Percentiles rank a stretch among this genome's conserved stretches.
phyloP scores from a whole-genome alignment of 495 filamentous ascomycete genomes.

The Annulohypoxylon moriforme region DNA sequence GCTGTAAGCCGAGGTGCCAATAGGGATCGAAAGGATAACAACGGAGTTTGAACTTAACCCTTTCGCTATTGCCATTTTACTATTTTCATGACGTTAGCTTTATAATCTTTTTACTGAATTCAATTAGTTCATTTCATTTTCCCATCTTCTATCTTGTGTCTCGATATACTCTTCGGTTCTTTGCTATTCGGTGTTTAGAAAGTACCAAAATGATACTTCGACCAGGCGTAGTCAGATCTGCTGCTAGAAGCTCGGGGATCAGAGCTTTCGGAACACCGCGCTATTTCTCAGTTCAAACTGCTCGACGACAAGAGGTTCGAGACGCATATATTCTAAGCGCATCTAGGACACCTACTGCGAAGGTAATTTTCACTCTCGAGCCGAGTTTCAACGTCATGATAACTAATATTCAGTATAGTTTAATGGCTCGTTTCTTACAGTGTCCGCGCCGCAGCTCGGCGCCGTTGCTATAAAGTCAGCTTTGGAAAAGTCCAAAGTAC shows the following conservation, averaged over 20 bases:
- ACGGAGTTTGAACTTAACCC: neutral
- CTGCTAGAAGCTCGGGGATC: conserved; percentile 19
- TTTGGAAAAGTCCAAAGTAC: conserved; percentile 81
- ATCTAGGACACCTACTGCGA: conserved; percentile 86
- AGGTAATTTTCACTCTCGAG: conserved; percentile 61
- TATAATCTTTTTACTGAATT: neutral
- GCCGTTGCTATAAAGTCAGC: conserved; percentile 91
- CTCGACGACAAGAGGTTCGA: conserved; percentile 73
- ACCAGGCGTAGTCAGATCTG: conserved; percentile 14
- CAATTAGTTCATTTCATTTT: neutral
- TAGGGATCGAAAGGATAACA: conserved; percentile 16
- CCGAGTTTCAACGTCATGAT: neutral
- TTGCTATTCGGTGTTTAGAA: neutral
- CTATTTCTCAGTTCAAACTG: conserved; percentile 73
- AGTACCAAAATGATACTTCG: conserved; percentile 25
- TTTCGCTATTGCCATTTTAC: neutral
- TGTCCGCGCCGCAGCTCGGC: conserved; percentile 86
- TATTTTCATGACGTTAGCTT: conserved; percentile 10
- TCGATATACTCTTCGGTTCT: neutral
- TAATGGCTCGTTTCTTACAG: conserved; percentile 85
- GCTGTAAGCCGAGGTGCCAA: conserved; percentile 42
- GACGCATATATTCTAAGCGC: conserved; percentile 93
- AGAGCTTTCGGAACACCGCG: conserved; percentile 57
- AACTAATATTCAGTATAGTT: conserved; percentile 69
- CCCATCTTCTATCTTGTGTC: neutral